Evolutionary conservation across 129 eudicot genomes (phyloP), one percentile per base, ranked within the genome.

Genomic region (Rutidosis leptorrhynchoides): DNA sequence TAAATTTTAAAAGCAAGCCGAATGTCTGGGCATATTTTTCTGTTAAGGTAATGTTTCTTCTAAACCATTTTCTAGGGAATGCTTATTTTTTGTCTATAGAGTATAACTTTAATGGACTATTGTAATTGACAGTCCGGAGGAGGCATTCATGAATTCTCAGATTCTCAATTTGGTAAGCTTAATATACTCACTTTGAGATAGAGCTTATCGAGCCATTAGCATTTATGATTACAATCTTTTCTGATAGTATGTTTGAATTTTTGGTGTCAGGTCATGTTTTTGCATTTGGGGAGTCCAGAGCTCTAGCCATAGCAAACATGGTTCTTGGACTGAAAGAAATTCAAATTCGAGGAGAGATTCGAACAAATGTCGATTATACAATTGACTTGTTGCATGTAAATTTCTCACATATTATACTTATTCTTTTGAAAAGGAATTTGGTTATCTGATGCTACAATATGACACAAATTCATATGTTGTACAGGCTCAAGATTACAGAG

Each of bases 11-110:
- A 84, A 94, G 99, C 84, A 94, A 94, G 87, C 99, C 99, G 66
- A 94, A 94, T 79, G 97, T 89, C 76, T 94, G 99, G 99, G 99
- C 99, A 9, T 94, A 94, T 72, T 94, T 94, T 70, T 94, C 97
- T 75, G 99, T 94, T 65, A 94, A 94, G 97, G 99, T 94, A 19
- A 35, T 25, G 29, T 51, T 26, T 62, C 59, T 43, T n/a, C n/a
- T n/a, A n/a, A n/a, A n/a, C n/a, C n/a, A n/a, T n/a, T n/a, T n/a
- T n/a, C n/a, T n/a, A n/a, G n/a, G n/a, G n/a, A n/a, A n/a, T n/a
- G n/a, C n/a, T n/a, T n/a, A n/a, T n/a, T n/a, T n/a, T n/a, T n/a
- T n/a, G n/a, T n/a, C n/a, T n/a, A n/a, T n/a, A n/a, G n/a, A n/a
- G n/a, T n/a, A n/a, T n/a, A n/a, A n/a, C 9, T 27, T 65, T 68